Conservation (phyloP, 371 early-diverging fungal genomes). For the Mortierella sp. region DNA sequence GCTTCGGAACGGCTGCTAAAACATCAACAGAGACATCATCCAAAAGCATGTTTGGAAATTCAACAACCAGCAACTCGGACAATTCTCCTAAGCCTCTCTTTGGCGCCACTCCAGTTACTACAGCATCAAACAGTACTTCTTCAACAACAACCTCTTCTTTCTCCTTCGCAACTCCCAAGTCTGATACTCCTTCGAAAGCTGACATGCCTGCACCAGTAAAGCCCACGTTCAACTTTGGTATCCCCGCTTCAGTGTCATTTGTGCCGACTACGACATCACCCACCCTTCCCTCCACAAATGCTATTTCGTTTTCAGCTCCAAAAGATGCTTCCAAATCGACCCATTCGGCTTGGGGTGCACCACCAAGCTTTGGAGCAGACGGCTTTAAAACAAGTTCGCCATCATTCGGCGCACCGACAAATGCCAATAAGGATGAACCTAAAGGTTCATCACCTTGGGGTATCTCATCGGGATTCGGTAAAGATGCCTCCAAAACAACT, state of each 20-base stretch:
- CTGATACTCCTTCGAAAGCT: background rate
- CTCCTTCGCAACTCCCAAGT: constrained; percentile 10
- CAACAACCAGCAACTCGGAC: background rate
- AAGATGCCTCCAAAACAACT: background rate
- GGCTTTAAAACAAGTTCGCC: too few relatives aligned
- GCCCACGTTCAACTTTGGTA: constrained; percentile 26
- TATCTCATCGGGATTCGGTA: too few relatives aligned
- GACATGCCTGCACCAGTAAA: background rate
- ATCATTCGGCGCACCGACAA: too few relatives aligned
- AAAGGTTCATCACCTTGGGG: too few relatives aligned
- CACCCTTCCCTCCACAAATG: background rate
- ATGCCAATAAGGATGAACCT: too few relatives aligned
- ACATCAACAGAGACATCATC: background rate
- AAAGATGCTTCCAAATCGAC: background rate
- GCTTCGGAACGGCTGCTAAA: background rate
- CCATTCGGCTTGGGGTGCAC: too few relatives aligned
- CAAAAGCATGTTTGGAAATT: constrained; percentile 11
- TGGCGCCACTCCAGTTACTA: background rate
- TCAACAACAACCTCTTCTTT: background rate
- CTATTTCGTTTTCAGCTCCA: too few relatives aligned
- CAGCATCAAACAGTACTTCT: background rate
- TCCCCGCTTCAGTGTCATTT: background rate
- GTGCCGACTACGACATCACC: background rate
- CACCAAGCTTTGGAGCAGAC: too few relatives aligned
- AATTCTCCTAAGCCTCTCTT: constrained; percentile 1